phyloP scores from a whole-genome alignment of 1,139 yeast genomes.

The Candida frijolesensis region DNA sequence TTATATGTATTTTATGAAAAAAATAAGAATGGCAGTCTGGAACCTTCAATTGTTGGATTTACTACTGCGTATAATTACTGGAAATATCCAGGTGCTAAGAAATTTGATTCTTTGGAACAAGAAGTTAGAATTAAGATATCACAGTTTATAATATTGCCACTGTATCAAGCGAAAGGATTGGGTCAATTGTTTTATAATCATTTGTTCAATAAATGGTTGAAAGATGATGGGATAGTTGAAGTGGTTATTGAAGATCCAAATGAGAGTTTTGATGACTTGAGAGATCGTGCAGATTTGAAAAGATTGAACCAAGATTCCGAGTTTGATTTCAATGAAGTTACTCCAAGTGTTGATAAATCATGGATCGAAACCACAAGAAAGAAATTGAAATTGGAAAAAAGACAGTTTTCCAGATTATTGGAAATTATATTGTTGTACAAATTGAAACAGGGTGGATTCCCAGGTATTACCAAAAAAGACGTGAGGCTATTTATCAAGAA shows the following conservation, averaged over 20 bases:
- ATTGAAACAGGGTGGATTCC: slow-evolving; percentile 23
- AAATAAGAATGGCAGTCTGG: slow-evolving; percentile 22
- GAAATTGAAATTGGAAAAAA: slow-evolving; percentile 63
- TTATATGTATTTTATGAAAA: slow-evolving; percentile 51
- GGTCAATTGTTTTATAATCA: slow-evolving; percentile 69
- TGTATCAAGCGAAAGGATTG: slow-evolving; percentile 68
- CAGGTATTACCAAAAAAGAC: slow-evolving; percentile 32
- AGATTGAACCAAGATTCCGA: slow-evolving; percentile 39
- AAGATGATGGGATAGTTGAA: slow-evolving; percentile 59
- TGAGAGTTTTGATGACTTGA: slow-evolving; percentile 86
- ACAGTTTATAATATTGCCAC: slow-evolving; percentile 84
- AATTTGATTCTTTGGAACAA: slow-evolving; percentile 52
- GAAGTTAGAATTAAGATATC: slow-evolving; percentile 75
- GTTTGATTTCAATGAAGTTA: slow-evolving; percentile 26
- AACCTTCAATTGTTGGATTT: slow-evolving; percentile 67
- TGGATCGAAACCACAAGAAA: slow-evolving; percentile 47
- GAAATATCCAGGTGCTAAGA: slow-evolving; percentile 61
- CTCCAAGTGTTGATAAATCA: slow-evolving; percentile 28
- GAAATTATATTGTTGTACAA: slow-evolving; percentile 72
- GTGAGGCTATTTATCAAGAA: slow-evolving; percentile 68
- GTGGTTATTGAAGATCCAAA: slow-evolving; percentile 95
- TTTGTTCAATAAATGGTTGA: slow-evolving; percentile 56
- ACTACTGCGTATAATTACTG: slow-evolving; percentile 85
- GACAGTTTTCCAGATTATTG: slow-evolving; percentile 75
- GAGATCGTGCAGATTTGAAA: slow-evolving; percentile 79